Evolutionary conservation across 768 basidiomycete species (phyloP), one percentile per base, ranked within the genome.

Genomic region (Sarcodon sp.): DNA sequence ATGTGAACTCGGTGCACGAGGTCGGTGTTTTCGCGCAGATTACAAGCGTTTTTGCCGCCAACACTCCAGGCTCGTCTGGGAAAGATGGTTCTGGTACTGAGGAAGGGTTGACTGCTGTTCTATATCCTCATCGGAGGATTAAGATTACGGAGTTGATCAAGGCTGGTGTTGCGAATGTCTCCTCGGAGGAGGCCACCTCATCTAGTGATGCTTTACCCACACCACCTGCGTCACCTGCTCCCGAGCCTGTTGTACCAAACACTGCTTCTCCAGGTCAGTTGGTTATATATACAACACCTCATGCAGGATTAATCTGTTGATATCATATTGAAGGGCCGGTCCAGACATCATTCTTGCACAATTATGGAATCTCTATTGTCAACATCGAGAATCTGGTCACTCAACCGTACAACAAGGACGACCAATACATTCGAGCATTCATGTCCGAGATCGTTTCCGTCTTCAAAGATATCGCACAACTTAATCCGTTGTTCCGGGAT

Each of bases 1-100:
- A 87, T 58, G 65, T 89, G 47, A 77, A 87, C 64, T 80, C 85
- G 38, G 91, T 97, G 5, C 88, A 97, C 62, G 77, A 77, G 1
- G 91, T 97, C 49, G 94, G 94, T 41, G 92, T 97, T 5, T 96
- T 98, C 58, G 92, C 92, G 2, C 94, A 98, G 66, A 91, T 97
- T 46, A 97, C 93, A 1, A 91, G 87, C 54, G 83, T 93, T 1
- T 93, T 93, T 64, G 73, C 84, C 1, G 84, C 76, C 2, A 66
- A 64, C 39, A 57, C 62, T 46, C 39, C 39, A 9, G 73, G 59
- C 32, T 67, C 72, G 0, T 76, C 72, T 10, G 80, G 77, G 39
- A 76, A 76, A 50, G 80, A 79, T 61, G 88, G 86, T 6, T 80
- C 79, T 39, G 77, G 79, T 46, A 81, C 79, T 62, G 88, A 89